Evolutionary conservation across 805 yeast species (phyloP).

Genomic region (Komagataella kurtzmanii): DNA sequence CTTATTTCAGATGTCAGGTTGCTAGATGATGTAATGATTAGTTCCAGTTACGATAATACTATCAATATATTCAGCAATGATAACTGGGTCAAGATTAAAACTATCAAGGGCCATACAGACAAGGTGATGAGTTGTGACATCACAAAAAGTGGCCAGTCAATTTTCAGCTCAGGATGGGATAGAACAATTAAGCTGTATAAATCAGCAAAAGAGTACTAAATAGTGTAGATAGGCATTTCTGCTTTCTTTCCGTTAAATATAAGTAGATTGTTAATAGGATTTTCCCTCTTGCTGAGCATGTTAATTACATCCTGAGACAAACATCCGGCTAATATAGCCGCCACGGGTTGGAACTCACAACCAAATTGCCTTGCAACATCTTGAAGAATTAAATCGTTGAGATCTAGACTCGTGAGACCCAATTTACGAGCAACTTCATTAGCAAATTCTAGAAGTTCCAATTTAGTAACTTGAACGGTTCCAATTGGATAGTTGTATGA

Average conservation of each 20-base stretch:
- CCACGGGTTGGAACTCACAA: slow-evolving; percentile 68
- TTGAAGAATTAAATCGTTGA: slow-evolving; percentile 3
- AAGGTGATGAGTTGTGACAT: slow-evolving; percentile 64
- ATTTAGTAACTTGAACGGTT: slow-evolving; percentile 9
- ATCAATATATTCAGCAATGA: slow-evolving; percentile 55
- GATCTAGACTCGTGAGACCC: slow-evolving; percentile 11
- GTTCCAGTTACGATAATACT: slow-evolving; percentile 61
- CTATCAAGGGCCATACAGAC: slow-evolving; percentile 47
- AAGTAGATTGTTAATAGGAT: slow-evolving; percentile 72
- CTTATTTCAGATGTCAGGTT: slow-evolving; percentile 57
- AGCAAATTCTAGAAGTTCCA: slow-evolving; percentile 17
- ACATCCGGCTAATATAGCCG: slow-evolving; percentile 84
- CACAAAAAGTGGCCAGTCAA: slow-evolving; percentile 20
- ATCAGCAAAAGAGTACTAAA: slow-evolving; percentile 2
- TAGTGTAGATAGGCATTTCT: slow-evolving; percentile 62
- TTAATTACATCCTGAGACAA: slow-evolving; percentile 87
- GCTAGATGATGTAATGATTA: slow-evolving; percentile 35
- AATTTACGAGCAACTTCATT: slow-evolving; percentile 20
- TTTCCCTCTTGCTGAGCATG: slow-evolving; percentile 57
- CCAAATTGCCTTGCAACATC: slow-evolving; percentile 32
- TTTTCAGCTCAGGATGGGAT: slow-evolving; percentile 77
- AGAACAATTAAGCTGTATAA: slow-evolving; percentile 44
- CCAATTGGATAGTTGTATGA: slow-evolving; percentile 6
- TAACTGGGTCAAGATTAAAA: slow-evolving; percentile 47
- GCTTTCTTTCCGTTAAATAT: slow-evolving; percentile 60